phyloP scores from a whole-genome alignment of 1,284 basidiomycete genomes.

The Rhodofomes roseus region DNA sequence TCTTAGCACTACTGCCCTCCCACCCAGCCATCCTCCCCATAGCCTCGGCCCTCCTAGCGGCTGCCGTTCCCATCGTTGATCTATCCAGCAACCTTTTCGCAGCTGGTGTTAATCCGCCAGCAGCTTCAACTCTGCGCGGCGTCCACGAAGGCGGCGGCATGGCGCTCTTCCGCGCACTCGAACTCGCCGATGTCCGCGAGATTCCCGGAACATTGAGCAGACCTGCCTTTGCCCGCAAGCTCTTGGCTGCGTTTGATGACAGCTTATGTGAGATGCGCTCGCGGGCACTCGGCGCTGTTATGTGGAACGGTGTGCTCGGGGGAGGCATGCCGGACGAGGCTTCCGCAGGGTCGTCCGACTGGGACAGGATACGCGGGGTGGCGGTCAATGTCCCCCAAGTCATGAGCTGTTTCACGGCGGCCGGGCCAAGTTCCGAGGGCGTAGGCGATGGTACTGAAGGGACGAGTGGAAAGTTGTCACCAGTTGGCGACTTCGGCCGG shows the following conservation, averaged over 20 bases:
- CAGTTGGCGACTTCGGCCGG: conserved; percentile 53
- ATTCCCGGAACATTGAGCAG: conserved; percentile 39
- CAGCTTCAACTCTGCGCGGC: conserved; percentile 57
- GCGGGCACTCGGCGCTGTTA: conserved; percentile 65
- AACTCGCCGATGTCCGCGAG: conserved; percentile 32
- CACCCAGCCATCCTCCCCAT: conserved; percentile 64
- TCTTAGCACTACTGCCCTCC: conserved; percentile 43
- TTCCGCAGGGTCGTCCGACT: conserved; percentile 51
- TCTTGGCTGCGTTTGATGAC: conserved; percentile 68
- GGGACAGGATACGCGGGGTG: conserved; percentile 80
- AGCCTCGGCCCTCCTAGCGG: conserved; percentile 60
- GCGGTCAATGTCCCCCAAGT: conserved; percentile 89
- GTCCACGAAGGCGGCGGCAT: conserved; percentile 76
- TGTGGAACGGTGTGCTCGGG: conserved; percentile 63
- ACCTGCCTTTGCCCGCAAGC: conserved; percentile 64
- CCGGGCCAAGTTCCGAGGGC: conserved; percentile 71
- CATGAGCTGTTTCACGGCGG: conserved; percentile 83
- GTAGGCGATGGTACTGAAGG: conserved; percentile 86
- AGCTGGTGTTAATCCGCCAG: conserved; percentile 78
- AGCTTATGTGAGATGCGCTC: conserved; percentile 79
- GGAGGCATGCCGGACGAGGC: conserved; percentile 32
- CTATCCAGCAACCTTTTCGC: conserved; percentile 71
- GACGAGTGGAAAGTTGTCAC: conserved; percentile 66
- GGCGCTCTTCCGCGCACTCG: conserved; percentile 35
- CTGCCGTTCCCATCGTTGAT: conserved; percentile 59